phyloP scores from a whole-genome alignment of 106 monocot species.

The Gastrodia elata region DNA sequence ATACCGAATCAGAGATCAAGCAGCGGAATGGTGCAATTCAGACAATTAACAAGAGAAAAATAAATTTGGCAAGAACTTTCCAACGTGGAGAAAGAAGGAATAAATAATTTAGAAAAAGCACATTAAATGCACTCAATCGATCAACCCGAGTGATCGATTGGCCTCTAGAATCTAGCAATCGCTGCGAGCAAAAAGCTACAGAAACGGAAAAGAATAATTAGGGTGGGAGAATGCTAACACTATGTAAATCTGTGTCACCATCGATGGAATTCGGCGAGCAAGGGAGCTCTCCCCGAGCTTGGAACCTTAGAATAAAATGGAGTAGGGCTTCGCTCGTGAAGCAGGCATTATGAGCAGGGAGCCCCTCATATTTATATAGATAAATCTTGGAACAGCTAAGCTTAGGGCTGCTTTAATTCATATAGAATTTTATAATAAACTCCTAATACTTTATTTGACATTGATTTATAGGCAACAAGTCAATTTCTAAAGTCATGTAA shows the following conservation, averaged over 20 bases:
- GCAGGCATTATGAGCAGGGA: not conserved
- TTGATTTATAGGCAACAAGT: too few relatives aligned
- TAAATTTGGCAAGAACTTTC: not conserved
- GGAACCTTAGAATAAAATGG: not conserved
- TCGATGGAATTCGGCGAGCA: not conserved
- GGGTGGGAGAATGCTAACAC: not conserved
- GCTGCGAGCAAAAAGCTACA: not conserved
- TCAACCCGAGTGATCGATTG: not conserved
- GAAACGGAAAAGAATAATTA: not conserved
- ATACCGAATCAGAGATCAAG: too few relatives aligned
- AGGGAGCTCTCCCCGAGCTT: not conserved
- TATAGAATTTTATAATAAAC: too few relatives aligned
- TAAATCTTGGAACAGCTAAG: not conserved
- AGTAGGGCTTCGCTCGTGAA: not conserved
- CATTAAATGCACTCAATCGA: not conserved
- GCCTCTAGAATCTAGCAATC: not conserved
- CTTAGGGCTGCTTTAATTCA: too few relatives aligned
- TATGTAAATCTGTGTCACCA: conserved; percentile 2
- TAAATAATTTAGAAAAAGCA: not conserved
- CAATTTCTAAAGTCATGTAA: too few relatives aligned
- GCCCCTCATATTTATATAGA: not conserved
- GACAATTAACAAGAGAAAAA: not conserved
- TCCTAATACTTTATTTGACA: too few relatives aligned
- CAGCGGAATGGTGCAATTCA: too few relatives aligned
- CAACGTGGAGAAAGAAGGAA: not conserved